A percentile compares a stretch with the other conserved stretches of the same genome.
These are phyloP conservation scores for Cryptosporidium andersoni DNA, from an alignment of 169 alveolate species.

Conservation along the genomic window DNA sequence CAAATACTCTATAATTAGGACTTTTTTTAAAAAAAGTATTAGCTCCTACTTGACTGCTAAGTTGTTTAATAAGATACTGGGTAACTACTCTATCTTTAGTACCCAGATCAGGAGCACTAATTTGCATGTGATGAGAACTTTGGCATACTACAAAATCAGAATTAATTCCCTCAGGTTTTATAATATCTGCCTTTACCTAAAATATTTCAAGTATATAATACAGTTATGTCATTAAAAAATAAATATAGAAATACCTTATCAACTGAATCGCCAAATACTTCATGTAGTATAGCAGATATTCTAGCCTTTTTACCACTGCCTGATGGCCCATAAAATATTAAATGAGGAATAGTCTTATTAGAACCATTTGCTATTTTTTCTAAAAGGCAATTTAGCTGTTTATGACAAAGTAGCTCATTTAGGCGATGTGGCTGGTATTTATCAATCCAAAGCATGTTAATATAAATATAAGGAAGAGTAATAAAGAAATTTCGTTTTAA, in stretches of 20 bases:
- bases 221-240: not conserved
- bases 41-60: slow-evolving; percentile 89
- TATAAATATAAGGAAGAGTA: no score
- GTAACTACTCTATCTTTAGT: slow-evolving; percentile 91
- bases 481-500: no score
- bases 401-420: slow-evolving; percentile 85
- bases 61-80: slow-evolving; percentile 89
- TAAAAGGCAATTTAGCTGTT: slow-evolving; percentile 83
- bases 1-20: slow-evolving; percentile 89
- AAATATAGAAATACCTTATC: slow-evolving; percentile 72
- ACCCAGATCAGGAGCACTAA: slow-evolving; percentile 92
- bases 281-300: slow-evolving; percentile 89
- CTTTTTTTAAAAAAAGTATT: slow-evolving; percentile 83
- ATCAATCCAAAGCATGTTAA: slow-evolving; percentile 91
- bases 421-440: slow-evolving; percentile 90
- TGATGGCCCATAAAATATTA: slow-evolving; percentile 96
- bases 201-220: not conserved
- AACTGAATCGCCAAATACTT: slow-evolving; percentile 88
- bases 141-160: slow-evolving; percentile 83
- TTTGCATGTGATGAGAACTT: slow-evolving; percentile 91
- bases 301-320: slow-evolving; percentile 98
- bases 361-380: slow-evolving; percentile 82
- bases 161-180: slow-evolving; percentile 79
- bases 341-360: slow-evolving; percentile 94
- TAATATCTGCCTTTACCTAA: slow-evolving; percentile 83